Evolutionary conservation across 2,329 filamentous ascomycete species (phyloP), one percentile per base, ranked within the genome.

Genomic region (Colletotrichum melonis): DNA sequence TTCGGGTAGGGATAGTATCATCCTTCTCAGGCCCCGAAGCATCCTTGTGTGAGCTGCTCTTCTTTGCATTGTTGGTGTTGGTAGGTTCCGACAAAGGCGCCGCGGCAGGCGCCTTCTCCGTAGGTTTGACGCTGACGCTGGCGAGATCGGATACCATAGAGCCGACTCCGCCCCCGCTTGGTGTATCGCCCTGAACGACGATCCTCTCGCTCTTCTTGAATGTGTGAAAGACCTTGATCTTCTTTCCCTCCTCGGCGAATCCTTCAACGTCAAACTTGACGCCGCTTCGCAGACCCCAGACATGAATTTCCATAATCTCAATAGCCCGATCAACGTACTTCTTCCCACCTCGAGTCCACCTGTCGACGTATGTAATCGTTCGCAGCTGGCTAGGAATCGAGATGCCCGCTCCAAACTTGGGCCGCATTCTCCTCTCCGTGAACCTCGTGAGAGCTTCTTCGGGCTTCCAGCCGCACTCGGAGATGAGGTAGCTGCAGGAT

Each of bases 351-450:
- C 91, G 83, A 2, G 94, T 89, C 96, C 96, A 98, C 14, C 93
- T 90, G 78, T 98, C 93, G 11, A 98, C 94, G 80, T 99, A 99
- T 35, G 89, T 88, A 22, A 99, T 88, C 90, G 94, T 98, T 11
- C 97, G 89, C 73, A 97, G 82, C 82, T 99, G 97, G 76, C 95
- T 98, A 0, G 95, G 95, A 59, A 99, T 99, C 42, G 94, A 97
- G 28, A 99, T 93, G 4, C 97, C 97, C 2, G 92, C 89, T 1
- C 96, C 97, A 80, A 98, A 98, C 22, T 92, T 92, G 3, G 94
- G 93, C 62, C 95, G 87, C 97, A 99, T 99, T 32, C 97, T 89
- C 63, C 95, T 86, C 78, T 95, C 91, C 0, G 97, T 99, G 77
- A 91, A 91, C 19, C 88, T 82, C 1, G 84, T 84, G 8, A 91